Evolutionary conservation across 495 filamentous ascomycete genomes (phyloP), one percentile per base, ranked within the genome.

Genomic region (Trypethelium eluteriae): DNA sequence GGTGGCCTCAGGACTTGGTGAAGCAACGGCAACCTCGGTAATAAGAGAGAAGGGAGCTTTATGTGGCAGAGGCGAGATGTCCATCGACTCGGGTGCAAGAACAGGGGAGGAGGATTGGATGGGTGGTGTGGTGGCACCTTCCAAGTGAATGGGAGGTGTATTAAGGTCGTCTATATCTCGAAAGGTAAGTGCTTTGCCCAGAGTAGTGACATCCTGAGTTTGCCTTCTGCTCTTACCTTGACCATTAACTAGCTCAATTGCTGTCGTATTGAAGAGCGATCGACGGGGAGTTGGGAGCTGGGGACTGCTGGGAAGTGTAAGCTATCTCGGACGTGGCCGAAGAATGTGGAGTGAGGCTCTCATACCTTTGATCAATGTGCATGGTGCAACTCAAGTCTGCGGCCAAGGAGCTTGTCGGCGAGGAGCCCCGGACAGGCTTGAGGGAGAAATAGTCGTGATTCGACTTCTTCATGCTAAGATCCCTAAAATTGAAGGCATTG

Each of bases 371-470:
- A 74, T 96, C 92, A 72, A 96, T 87, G 70, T 92, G 92, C 72
- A 98, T 96, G 80, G 97, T 98, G 75, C 96, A 92, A 56, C 92
- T 96, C 70, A 97, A 82, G 76, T 98, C 94, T 56, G 92, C 92
- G 32, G 92, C 93, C 68, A 98, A 79, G 72, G 90, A 94, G 2
- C 91, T 86, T 39, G 91, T 90, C 9, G 94, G 94, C 47, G 94
- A 98, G 7, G 94, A 96, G 36, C 91, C 91, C 63, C 86, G 86
- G 66, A 91, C 79, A 35, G 85, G 81, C 71, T 89, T 89, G 70
- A 88, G 76, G 68, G 79, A 83, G 79, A 95, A 95, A 79, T 93
- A 96, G 70, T 95, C 93, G 63, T 80, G 74, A 18, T 76, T 67
- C 41, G 75, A 80, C 78, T 76, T 89, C 81, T 82, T 87, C 89